Base-by-base conservation (phyloP, 176 grass and related monocot genomes). In the Oryza glaberrima region DNA sequence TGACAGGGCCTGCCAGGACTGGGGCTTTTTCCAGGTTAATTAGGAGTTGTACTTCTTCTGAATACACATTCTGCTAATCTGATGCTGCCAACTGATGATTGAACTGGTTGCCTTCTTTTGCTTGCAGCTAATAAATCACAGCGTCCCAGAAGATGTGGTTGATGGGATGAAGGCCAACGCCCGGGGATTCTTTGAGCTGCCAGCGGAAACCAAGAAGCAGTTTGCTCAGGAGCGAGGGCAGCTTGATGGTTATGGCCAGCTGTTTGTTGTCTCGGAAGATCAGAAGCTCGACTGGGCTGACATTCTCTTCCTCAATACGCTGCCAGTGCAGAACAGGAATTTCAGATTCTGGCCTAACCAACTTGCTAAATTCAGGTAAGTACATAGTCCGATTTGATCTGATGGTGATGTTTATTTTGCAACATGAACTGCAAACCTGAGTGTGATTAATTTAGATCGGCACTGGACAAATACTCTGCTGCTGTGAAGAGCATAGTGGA, bases 251-350 rank as follows among this genome's bases (percentile, higher is more conserved):
- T 96, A 92, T 52, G 91, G 90, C 13, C 93, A 88, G 70, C 49
- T 77, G 6, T 95, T 88, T 17, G 88, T 95, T 0, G 67, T 78
- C 15, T 92, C 93, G 0, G 83, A 95, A 10, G 93, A 95, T 19
- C 93, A 88, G 47, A 92, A 90, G 56, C 61, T 95, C 28, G 90
- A 90, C 40, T 95, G 90, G 93, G 82, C 68, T 3, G 93, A 90
- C 80, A 72, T 89, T 11, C 45, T 90, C 40, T 88, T 32, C 75
- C 69, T 95, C 4, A 49, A 58, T 34, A 78, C 88, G 4, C 79
- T 65, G 43, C 91, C 88, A 20, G 16, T 71, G 6, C 16, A 92
- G 28, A 0, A 30, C 34, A 81, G 93, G 19, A 73, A 43, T 3
- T 67, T 84, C 65, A 82, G 69, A 17, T 82, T 88, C 73, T 96